These are phyloP conservation scores for Cyclaneusma minus DNA, from an alignment of 2,329 filamentous ascomycete genomes.

Conservation along the genomic window DNA sequence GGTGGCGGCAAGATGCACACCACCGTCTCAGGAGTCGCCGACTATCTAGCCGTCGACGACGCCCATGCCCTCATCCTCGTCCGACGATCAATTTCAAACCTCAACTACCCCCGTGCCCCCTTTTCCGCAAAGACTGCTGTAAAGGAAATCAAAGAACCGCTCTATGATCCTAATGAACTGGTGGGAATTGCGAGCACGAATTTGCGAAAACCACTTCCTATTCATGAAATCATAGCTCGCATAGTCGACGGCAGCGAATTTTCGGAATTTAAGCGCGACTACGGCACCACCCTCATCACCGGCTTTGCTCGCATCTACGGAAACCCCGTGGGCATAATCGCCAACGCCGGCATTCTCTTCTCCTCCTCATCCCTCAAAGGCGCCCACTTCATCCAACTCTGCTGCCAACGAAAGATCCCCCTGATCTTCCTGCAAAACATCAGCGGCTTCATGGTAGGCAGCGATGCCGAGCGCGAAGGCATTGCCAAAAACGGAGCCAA, in stretches of 20 bases:
- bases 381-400: constrained; percentile 93
- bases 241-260: constrained; percentile 86
- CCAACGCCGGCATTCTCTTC: constrained; percentile 93
- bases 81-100: constrained; percentile 67
- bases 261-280: constrained; percentile 86
- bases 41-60: constrained; percentile 90
- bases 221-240: constrained; percentile 81
- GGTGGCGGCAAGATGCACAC: constrained; percentile 84
- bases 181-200: constrained; percentile 83
- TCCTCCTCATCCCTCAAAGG: constrained; percentile 81
- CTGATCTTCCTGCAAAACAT: constrained; percentile 95
- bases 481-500: constrained; percentile 98
- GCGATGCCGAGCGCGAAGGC: constrained; percentile 79
- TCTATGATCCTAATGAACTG: constrained; percentile 68
- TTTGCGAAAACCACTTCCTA: constrained; percentile 69
- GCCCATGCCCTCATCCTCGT: constrained; percentile 81
- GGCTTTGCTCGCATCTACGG: constrained; percentile 85
- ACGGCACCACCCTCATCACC: constrained; percentile 78
- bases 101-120: constrained; percentile 61
- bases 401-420: constrained; percentile 76
- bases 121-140: constrained; percentile 22
- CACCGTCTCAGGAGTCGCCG: constrained; percentile 80
- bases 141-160: constrained; percentile 49
- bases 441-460: constrained; percentile 94
- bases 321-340: constrained; percentile 80